phyloP scores from a whole-genome alignment of 768 basidiomycete species.

The Clitopilus passeckerianus region DNA sequence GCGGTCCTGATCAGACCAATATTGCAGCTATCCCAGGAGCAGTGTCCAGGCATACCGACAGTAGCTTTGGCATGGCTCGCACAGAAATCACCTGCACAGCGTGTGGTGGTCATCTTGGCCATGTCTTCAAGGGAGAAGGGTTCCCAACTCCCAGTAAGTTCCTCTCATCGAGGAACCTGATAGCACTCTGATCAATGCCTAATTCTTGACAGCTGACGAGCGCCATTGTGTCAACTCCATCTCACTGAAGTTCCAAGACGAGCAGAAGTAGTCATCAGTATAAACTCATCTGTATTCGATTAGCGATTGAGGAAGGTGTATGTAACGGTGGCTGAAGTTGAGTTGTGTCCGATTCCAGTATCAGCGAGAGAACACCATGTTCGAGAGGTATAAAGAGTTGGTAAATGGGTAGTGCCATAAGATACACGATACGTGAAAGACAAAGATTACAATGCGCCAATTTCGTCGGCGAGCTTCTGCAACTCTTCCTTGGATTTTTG shows the following conservation, averaged over 20 bases:
- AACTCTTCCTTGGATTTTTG: constrained; percentile 72
- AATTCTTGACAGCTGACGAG: constrained; percentile 54
- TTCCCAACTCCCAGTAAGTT: constrained; percentile 71
- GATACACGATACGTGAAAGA: constrained; percentile 1
- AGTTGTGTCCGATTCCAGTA: no score
- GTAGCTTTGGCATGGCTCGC: constrained; percentile 57
- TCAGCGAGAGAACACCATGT: neutral
- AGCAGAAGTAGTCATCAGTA: constrained; percentile 17
- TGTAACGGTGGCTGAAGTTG: no score
- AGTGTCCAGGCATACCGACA: constrained; percentile 74
- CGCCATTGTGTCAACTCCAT: constrained; percentile 90
- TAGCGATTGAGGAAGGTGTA: no score
- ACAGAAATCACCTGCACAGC: constrained; percentile 88
- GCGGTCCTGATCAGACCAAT: neutral
- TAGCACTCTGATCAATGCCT: neutral
- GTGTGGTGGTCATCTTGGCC: constrained; percentile 91
- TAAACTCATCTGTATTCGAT: neutral
- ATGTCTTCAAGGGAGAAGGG: constrained; percentile 93
- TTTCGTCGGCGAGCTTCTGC: constrained; percentile 72
- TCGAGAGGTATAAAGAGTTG: neutral
- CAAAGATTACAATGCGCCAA: constrained; percentile 59
- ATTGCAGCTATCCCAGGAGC: constrained; percentile 81
- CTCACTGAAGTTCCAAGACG: constrained; percentile 71
- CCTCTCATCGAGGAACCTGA: neutral
- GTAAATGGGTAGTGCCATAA: neutral